Conservation (phyloP, 495 filamentous ascomycete genomes). For the Tetracladium marchalianum region DNA sequence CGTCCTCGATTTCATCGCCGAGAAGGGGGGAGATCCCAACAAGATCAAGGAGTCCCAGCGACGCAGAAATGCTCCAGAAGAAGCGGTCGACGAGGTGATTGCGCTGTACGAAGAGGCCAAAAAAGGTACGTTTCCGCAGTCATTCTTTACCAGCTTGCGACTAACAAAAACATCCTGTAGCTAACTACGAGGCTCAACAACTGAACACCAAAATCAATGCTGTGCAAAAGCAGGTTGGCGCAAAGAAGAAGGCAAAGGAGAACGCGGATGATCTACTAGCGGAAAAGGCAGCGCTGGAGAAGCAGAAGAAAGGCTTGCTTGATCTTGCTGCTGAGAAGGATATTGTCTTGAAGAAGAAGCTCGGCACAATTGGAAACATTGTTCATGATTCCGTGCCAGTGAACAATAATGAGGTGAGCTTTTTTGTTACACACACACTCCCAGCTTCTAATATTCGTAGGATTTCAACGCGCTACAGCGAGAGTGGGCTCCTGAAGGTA, state of each 20-base stretch:
- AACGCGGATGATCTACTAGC: slow-evolving; percentile 63
- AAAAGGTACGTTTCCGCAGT: slow-evolving; percentile 42
- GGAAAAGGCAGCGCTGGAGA: slow-evolving; percentile 66
- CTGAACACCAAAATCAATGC: slow-evolving; percentile 76
- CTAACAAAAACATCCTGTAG: slow-evolving; percentile 27
- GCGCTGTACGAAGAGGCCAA: slow-evolving; percentile 79
- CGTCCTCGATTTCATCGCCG: slow-evolving; percentile 69
- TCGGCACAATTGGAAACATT: slow-evolving; percentile 83
- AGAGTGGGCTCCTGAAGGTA: slow-evolving; percentile 69
- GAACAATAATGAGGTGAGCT: slow-evolving; percentile 67
- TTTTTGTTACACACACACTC: background rate
- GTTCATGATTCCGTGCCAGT: slow-evolving; percentile 90
- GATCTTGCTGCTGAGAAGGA: slow-evolving; percentile 67
- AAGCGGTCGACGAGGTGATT: slow-evolving; percentile 84
- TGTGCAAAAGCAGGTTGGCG: slow-evolving; percentile 79
- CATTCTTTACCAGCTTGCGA: background rate
- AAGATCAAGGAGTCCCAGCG: slow-evolving; percentile 84
- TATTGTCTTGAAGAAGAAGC: slow-evolving; percentile 56
- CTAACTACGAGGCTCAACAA: slow-evolving; percentile 70
- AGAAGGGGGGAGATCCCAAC: slow-evolving; percentile 81
- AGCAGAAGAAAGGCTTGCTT: slow-evolving; percentile 69
- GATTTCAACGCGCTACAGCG: slow-evolving; percentile 72
- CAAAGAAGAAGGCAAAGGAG: slow-evolving; percentile 93
- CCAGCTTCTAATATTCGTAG: slow-evolving; percentile 22
- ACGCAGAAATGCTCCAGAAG: slow-evolving; percentile 66